Percentiles rank a stretch among this genome's conserved stretches.
These are phyloP conservation scores for Arabidopsis suecica DNA, from an alignment of 345 rosid genomes.

Conservation along the genomic window DNA sequence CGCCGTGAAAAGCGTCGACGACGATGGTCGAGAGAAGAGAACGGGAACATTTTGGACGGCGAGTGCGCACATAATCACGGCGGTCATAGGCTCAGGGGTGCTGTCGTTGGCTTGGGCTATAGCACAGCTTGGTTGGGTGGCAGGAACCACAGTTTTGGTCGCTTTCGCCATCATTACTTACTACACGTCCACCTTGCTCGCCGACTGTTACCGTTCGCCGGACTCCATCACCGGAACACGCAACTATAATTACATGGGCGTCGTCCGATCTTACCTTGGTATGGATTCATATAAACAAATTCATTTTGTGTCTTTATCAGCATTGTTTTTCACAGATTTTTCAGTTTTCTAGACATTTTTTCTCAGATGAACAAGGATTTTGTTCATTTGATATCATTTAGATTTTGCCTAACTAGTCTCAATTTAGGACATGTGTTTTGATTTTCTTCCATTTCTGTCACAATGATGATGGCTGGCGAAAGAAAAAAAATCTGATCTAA, in stretches of 20 bases:
- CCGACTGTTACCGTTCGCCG: constrained; percentile 71
- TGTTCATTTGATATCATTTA: neutral
- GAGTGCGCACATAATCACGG: constrained; percentile 91
- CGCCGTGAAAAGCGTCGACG: constrained; percentile 56
- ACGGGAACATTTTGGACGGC: constrained; percentile 53
- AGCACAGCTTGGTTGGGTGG: constrained; percentile 89
- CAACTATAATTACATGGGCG: constrained; percentile 88
- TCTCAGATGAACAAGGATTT: neutral
- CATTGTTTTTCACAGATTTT: neutral
- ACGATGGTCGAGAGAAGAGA: constrained; percentile 70
- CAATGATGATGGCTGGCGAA: neutral
- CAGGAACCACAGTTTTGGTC: constrained; percentile 64
- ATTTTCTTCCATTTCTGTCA: neutral
- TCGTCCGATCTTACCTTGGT: constrained; percentile 75
- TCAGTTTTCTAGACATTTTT: neutral
- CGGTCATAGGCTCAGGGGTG: constrained; percentile 94
- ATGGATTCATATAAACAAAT: neutral
- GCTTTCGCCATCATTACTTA: constrained; percentile 72
- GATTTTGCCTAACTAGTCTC: neutral
- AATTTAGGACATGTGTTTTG: neutral
- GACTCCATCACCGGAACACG: constrained; percentile 70
- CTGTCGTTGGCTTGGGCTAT: constrained; percentile 84
- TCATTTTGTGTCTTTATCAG: neutral
- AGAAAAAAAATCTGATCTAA: neutral
- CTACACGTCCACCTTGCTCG: constrained; percentile 74